These are phyloP conservation scores for Colletotrichum karsti DNA, from an alignment of 2,329 filamentous ascomycete genomes.

Conservation along the genomic window DNA sequence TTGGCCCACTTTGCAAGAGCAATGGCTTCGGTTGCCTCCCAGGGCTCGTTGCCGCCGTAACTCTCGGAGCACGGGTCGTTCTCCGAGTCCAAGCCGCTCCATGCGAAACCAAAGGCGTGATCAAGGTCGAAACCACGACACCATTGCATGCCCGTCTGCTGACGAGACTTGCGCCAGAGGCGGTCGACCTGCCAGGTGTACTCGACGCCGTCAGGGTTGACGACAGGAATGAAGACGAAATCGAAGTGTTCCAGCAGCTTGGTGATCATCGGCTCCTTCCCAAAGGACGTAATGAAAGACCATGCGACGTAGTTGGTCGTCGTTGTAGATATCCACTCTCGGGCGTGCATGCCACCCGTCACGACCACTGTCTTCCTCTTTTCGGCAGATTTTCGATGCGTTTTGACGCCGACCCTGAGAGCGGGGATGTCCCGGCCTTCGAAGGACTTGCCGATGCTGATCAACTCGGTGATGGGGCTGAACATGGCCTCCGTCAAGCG, in stretches of 20 bases:
- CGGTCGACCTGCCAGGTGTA: slow-evolving; percentile 94
- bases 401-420: slow-evolving; percentile 74
- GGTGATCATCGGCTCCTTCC: slow-evolving; percentile 75
- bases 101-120: slow-evolving; percentile 84
- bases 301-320: slow-evolving; percentile 93
- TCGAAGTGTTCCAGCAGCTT: slow-evolving; percentile 86
- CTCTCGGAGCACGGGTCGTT: slow-evolving; percentile 90
- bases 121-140: slow-evolving; percentile 92
- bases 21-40: slow-evolving; percentile 83
- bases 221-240: slow-evolving; percentile 84
- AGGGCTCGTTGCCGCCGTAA: slow-evolving; percentile 84
- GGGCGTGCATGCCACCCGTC: slow-evolving; percentile 87
- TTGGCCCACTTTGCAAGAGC: slow-evolving; percentile 83
- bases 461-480: slow-evolving; percentile 77
- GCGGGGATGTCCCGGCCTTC: slow-evolving; percentile 89
- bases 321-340: slow-evolving; percentile 95
- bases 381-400: slow-evolving; percentile 47
- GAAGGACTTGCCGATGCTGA: slow-evolving; percentile 83
- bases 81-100: slow-evolving; percentile 67
- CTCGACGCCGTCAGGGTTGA: slow-evolving; percentile 94
- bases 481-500: slow-evolving; percentile 90
- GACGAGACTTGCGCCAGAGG: slow-evolving; percentile 93
- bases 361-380: slow-evolving; percentile 79
- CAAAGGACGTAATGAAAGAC: slow-evolving; percentile 84
- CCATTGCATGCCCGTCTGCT: slow-evolving; percentile 82